Conservation (phyloP, 441 rosid genomes). For the Pelargonium citronellum region DNA sequence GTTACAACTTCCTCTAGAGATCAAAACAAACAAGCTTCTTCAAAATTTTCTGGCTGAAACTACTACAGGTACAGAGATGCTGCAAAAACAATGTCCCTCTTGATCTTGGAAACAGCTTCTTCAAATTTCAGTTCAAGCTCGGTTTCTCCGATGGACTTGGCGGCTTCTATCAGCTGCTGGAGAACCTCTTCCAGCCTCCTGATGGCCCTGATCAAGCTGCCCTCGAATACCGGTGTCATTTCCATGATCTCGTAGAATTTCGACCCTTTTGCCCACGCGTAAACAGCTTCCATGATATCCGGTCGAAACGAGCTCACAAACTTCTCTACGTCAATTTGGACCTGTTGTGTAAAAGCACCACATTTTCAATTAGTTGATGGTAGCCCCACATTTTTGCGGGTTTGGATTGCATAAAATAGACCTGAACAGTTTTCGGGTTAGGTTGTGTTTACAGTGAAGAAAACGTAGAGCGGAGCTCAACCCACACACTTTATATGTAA, state of each 20-base stretch:
- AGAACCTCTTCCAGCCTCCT: constrained; percentile 95
- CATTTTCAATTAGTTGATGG: background rate
- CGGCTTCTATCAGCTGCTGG: constrained; percentile 88
- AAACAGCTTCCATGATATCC: constrained; percentile 89
- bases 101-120: constrained; percentile 85
- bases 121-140: constrained; percentile 76
- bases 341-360: constrained; percentile 29
- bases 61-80: constrained; percentile 81
- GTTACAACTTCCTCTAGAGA: no score
- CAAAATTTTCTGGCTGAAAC: no score
- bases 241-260: constrained; percentile 94
- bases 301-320: constrained; percentile 82
- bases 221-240: constrained; percentile 83
- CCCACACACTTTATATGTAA: no score
- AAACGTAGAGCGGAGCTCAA: no score
- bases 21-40: no score
- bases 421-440: no score
- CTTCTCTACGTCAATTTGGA: constrained; percentile 75
- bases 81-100: constrained; percentile 97
- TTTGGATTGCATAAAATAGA: no score
- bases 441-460: no score
- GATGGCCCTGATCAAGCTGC: constrained; percentile 96
- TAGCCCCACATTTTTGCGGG: no score
- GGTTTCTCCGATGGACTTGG: constrained; percentile 84
- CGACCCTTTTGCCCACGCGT: constrained; percentile 94